Conservation (phyloP, 2,329 filamentous ascomycete genomes). For the Aureobasidium sp. region DNA sequence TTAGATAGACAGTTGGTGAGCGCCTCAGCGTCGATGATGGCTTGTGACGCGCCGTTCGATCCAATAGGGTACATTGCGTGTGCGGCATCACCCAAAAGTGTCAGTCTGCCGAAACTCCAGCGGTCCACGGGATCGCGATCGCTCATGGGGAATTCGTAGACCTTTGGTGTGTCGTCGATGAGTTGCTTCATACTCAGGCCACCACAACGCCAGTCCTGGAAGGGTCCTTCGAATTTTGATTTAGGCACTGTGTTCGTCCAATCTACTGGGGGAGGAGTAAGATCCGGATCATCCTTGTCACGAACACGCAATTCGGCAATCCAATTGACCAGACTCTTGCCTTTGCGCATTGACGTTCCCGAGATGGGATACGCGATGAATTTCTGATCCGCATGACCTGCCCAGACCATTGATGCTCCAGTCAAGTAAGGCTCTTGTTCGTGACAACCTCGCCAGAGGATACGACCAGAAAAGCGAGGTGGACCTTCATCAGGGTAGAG, state of each 20-base stretch:
- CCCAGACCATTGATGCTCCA: conserved; percentile 40
- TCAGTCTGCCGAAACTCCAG: conserved; percentile 34
- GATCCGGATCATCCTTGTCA: conserved; percentile 35
- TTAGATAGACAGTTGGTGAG: conserved; percentile 30
- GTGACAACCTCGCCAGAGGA: conserved; percentile 40
- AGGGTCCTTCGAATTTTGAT: conserved; percentile 34
- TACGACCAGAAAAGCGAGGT: conserved; percentile 40
- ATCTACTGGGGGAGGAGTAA: conserved; percentile 38
- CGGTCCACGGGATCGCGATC: conserved; percentile 36
- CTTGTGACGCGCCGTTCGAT: conserved; percentile 38
- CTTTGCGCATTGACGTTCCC: conserved; percentile 29
- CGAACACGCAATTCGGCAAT: conserved; percentile 40
- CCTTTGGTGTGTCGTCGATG: conserved; percentile 36
- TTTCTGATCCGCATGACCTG: conserved; percentile 41
- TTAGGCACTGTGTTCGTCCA: conserved; percentile 39
- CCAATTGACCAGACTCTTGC: conserved; percentile 40
- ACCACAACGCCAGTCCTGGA: conserved; percentile 37
- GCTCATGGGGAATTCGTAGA: conserved; percentile 43
- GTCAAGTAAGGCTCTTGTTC: conserved; percentile 37
- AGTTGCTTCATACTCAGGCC: conserved; percentile 37
- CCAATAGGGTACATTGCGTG: conserved; percentile 40
- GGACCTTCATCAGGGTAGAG: conserved; percentile 40
- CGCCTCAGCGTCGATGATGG: conserved; percentile 39
- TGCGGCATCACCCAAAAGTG: conserved; percentile 38
- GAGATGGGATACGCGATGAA: conserved; percentile 44